A percentile compares a stretch with the other conserved stretches of the same genome.
Conservation (phyloP, 306 rosid genomes). For the Corylus heterophylla region DNA sequence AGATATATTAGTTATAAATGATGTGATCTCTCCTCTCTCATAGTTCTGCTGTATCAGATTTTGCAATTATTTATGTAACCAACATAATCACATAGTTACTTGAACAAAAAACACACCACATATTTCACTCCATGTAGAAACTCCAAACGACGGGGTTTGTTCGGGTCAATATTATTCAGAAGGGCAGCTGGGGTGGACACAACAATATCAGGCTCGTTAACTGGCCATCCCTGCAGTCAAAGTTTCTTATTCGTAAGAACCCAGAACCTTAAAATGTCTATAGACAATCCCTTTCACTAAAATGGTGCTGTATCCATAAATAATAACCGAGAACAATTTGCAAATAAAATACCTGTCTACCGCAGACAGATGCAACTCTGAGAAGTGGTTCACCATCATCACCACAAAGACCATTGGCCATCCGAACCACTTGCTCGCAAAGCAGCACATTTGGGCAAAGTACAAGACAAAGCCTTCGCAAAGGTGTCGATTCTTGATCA, state of each 20-base stretch:
- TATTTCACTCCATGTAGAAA: conserved; percentile 77
- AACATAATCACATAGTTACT: conserved; percentile 6
- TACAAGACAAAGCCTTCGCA: conserved; percentile 54
- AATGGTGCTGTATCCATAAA: conserved; percentile 3
- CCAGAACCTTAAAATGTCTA: conserved; percentile 3
- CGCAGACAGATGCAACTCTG: conserved; percentile 74
- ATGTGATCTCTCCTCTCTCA: neutral
- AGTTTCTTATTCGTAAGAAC: conserved; percentile 14
- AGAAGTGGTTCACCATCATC: conserved; percentile 66
- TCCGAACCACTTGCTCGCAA: conserved; percentile 82
- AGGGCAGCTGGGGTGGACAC: conserved; percentile 97
- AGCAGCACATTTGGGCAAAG: conserved; percentile 94
- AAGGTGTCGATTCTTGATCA: conserved; percentile 35
- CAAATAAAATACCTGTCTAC: conserved; percentile 69
- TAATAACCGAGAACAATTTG: neutral
- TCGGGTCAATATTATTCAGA: conserved; percentile 72
- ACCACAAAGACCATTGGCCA: conserved; percentile 73
- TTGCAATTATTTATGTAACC: neutral
- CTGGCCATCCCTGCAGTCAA: conserved; percentile 85
- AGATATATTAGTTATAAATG: conserved; percentile 1
- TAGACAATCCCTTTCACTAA: conserved; percentile 9
- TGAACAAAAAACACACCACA: conserved; percentile 59
- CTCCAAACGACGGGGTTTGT: conserved; percentile 50
- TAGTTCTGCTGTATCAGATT: neutral
- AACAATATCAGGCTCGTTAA: conserved; percentile 67